Base-by-base conservation (phyloP, 768 basidiomycete species). In the Lactifluus piperatus region DNA sequence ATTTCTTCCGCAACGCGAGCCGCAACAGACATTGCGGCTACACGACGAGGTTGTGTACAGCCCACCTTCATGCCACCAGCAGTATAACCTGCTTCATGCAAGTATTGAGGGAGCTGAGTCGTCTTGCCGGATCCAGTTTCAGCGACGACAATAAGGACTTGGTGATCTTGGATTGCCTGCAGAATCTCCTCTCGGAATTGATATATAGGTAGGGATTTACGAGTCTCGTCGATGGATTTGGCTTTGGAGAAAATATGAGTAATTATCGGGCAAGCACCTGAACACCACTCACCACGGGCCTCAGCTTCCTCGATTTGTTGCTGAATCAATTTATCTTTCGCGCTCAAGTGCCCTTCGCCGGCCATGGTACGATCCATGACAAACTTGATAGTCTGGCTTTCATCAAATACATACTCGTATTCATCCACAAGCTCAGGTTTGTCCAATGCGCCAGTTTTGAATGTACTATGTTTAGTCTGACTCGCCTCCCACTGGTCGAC, bases 71-170 rank as follows among this genome's bases (percentile, higher is more conserved):
- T 77, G 16, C 97, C 97, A 65, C 81, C 79, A 9, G 83, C 81
- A 3, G 92, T 94, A 73, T 89, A 99, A 7, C 97, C 97, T 4
- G 94, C 94, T 75, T 99, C 97, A 69, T 97, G 92, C 4, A 99
- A 84, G 71, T 97, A 99, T 70, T 99, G 97, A 0, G 97, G 95
- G 3, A 99, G 78, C 70, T 99, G 97, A 0, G 97, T 99, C 1
- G 97, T 99, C 75, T 99, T 99, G 36, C 97, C 97, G 2, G 97
- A 98, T 24, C 97, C 97, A 0, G 97, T 98, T 74, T 99, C 97
- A 11, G 95, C 97, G 51, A 97, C 94, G 49, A 99, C 93, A 57
- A 99, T 94, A 64, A 99, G 83, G 20, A 98, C 89, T 68, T 97
- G 97, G 68, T 97, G 88, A 36, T 93, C 82, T 44, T 82, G 82